Base-by-base conservation (phyloP, 306 rosid genomes). In the Amphicarpaea edgeworthii region DNA sequence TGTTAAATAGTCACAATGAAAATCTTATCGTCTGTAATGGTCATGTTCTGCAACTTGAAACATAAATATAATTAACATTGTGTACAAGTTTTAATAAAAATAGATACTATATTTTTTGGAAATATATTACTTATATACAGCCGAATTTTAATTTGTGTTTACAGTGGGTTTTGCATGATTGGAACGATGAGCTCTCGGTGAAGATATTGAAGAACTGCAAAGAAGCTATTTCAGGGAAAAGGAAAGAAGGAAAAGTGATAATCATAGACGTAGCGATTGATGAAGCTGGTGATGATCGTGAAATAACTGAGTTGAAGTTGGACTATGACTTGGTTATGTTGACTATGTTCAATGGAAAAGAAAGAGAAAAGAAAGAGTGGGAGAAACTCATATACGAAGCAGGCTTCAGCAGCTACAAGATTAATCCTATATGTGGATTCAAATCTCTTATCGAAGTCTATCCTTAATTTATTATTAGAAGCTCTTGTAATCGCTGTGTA, bases 361-460 rank as follows among this genome's bases (percentile, higher is more conserved):
- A 84, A 28, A 79, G 84, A 30, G 77, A 50, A 1, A 82, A 80
- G 67, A 79, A 82, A 45, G 89, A 91, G 16, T 91, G 90, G 93
- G 78, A 83, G 59, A 84, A 77, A 6, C 77, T 91, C 8, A 79
- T 89, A 17, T 57, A 51, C 0, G 78, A 85, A 10, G 89, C 93
- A 4, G 96, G 93, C 1, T 87, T 85, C 42, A 78, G 82, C 19
- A 37, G 17, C 57, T 87, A 81, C 85, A 83, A 84, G 64, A 81
- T 85, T 5, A 76, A 59, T 0, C 78, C 89, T 0, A 66, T 80
- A 0, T 45, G 79, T 72, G 88, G 90, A 14, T 72, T 83, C 15
- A 84, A 81, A 71, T 91, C 93, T 20, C 85, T 91, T 4, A 77
- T 88, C 38, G 92, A 87, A 73, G 85, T 87, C 68, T 88, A 41